Percentiles rank a stretch among this genome's conserved stretches.
These are phyloP conservation scores for Hypoxylon intermedium DNA, from an alignment of 495 filamentous ascomycete genomes.

Conservation along the genomic window DNA sequence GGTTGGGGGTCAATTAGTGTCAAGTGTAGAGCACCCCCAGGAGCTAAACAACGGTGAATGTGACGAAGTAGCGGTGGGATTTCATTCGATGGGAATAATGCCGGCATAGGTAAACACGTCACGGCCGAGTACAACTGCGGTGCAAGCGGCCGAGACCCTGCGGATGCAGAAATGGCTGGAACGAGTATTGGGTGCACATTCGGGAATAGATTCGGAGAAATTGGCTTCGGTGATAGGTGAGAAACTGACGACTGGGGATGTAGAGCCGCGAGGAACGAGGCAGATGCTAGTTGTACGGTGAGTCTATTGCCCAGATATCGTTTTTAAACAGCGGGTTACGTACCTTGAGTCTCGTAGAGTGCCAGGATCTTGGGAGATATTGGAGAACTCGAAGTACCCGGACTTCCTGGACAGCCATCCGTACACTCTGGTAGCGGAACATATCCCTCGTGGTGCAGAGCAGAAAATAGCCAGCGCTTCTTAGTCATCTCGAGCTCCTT, in stretches of 20 bases:
- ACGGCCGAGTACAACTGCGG: conserved; percentile 46
- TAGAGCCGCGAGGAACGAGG: conserved; percentile 51
- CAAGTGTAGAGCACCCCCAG: conserved; percentile 50
- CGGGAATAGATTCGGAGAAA: conserved; percentile 46
- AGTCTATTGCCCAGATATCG: conserved; percentile 11
- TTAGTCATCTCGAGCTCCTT: conserved; percentile 51
- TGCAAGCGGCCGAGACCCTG: conserved; percentile 42
- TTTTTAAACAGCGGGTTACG: neutral
- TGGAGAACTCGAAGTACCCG: conserved; percentile 17
- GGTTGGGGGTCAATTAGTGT: conserved; percentile 58
- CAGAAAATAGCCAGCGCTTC: conserved; percentile 55
- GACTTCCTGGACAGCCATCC: conserved; percentile 14
- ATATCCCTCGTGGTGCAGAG: conserved; percentile 41
- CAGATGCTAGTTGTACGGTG: conserved; percentile 44
- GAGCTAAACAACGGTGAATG: conserved; percentile 48
- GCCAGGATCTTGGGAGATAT: conserved; percentile 44
- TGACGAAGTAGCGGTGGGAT: conserved; percentile 47
- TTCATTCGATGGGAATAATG: conserved; percentile 47
- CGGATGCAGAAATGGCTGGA: conserved; percentile 40
- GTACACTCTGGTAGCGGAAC: conserved; percentile 17
- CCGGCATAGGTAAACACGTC: conserved; percentile 47
- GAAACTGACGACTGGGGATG: conserved; percentile 40
- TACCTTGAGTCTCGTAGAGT: conserved; percentile 54
- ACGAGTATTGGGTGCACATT: conserved; percentile 48
- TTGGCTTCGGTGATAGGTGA: conserved; percentile 46